Evolutionary conservation across 2,329 filamentous ascomycete species (phyloP).

Genomic region (Aphanoascus verrucosus): DNA sequence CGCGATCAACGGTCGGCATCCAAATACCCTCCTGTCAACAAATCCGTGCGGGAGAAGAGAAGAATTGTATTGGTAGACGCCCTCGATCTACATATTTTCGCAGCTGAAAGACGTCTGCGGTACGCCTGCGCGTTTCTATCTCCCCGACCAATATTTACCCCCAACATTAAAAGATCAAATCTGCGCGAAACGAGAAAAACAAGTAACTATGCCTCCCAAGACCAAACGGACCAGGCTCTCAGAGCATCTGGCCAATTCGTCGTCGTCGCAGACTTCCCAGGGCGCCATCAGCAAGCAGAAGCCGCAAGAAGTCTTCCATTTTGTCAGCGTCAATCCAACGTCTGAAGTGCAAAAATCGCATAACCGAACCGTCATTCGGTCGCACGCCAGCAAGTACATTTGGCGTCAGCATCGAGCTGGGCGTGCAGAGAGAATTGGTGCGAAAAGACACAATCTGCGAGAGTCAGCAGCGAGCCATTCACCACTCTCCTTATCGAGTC

Average conservation of each 20-base stretch:
- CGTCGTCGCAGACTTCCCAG: not conserved
- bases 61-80: too few species aligned
- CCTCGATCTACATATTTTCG: not conserved
- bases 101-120: too few species aligned
- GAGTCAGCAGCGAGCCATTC: not conserved
- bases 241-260: not conserved
- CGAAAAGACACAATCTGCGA: not conserved
- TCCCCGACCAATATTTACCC: not conserved
- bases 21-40: too few species aligned
- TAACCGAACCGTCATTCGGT: constrained; percentile 18
- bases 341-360: constrained; percentile 17
- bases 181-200: not conserved
- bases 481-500: not conserved
- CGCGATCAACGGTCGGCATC: too few species aligned
- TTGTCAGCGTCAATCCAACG: constrained; percentile 18
- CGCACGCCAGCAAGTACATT: constrained; percentile 19
- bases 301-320: constrained; percentile 16
- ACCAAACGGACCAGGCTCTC: constrained; percentile 1
- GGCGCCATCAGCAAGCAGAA: not conserved
- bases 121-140: not conserved
- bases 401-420: constrained; percentile 18
- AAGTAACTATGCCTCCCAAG: not conserved
- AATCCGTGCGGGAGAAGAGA: too few species aligned
- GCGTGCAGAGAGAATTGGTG: constrained; percentile 4
- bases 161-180: not conserved